Evolutionary conservation across 257 asterid genomes (phyloP), one percentile per base, ranked within the genome.

Genomic region (Jasminum sambac): DNA sequence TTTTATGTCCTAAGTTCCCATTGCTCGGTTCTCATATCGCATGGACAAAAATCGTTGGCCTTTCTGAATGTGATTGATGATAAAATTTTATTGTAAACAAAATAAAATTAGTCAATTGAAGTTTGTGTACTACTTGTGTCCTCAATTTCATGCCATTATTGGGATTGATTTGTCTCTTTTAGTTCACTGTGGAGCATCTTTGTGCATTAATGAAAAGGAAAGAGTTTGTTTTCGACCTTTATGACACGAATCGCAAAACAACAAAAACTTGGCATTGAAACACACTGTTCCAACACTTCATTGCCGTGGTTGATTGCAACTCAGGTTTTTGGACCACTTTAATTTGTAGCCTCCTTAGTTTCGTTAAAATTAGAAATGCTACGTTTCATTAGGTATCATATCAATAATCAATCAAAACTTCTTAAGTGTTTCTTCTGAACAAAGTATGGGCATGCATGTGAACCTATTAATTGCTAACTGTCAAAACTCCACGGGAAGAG

Each of bases 401-500:
- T n/a, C n/a, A n/a, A n/a, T n/a, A 17, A 48, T 6, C n/a, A 50
- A 50, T 8, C 59, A 50, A 50, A 50, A 3, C 19, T 50, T 50
- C 59, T 9, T 30, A 30, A n/a, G 46, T 11, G 39, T 39, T 46
- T 9, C 42, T 17, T 67, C 0, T 1, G 11, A 67, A 67, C 4
- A 19, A 36, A 42, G 39, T 14, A 6, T 63, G 44, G n/a, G 4
- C 66, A 76, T 21, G 4, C 66, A 76, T 21, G 76, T 58, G 80
- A 70, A 46, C 60, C 64, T 23, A 26, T 30, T 61, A 43, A 60
- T 23, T 67, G 69, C 69, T 5, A 44, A 34, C 21, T 46, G 67
- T 65, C 64, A 65, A 65, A 76, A 30, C 68, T 42, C 73, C 62
- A 38, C 68, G 37, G 52, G 64, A 25, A 43, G 50, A 46, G 44